Evolutionary conservation across 768 basidiomycete genomes (phyloP), one percentile per base, ranked within the genome.

Genomic region (Tubosaeta sp.): DNA sequence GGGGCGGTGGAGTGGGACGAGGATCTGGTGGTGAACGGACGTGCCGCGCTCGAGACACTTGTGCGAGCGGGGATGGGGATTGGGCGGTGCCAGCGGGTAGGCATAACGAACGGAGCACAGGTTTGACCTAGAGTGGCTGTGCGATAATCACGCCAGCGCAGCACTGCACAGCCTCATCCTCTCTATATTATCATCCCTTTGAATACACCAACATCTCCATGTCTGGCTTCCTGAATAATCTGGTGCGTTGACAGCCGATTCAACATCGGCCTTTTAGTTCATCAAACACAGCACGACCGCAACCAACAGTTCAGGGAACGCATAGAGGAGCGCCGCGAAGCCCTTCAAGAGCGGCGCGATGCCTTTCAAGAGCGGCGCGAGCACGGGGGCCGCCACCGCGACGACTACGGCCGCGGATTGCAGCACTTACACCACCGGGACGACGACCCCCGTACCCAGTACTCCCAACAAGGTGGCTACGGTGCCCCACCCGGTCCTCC

Each of bases 61-160:
- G 90, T 94, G 8, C 83, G 88, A 29, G 88, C 90, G 44, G 90
- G 91, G 10, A 90, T 85, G 84, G 87, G 90, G 14, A 79, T 96
- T 58, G 93, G 94, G 19, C 69, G 66, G 30, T 57, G 69, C 44
- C 59, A 57, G 38, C 53, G 46, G 46, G 9, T 9, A 27, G 35
- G 9, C 31, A 14, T 32, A 10, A 31, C 31, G 35, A 59, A 58
- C 27, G 54, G 57, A 10, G 48, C 24, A n/a, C 48, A 52, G 25
- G 34, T 25, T 34, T 11, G 30, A 31, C 10, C 18, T 4, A 49
- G 43, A 22, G 3, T 59, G 38, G 38, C 38, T 39, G 38, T 39
- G 21, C 38, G 38, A 39, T 39, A 38, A 38, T 38, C n/a, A n/a
- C n/a, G n/a, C n/a, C n/a, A n/a, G n/a, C n/a, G 27, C 9, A 27